Evolutionary conservation across 2,329 filamentous ascomycete genomes (phyloP), one percentile per base, ranked within the genome.

Genomic region (Colletotrichum siamense): DNA sequence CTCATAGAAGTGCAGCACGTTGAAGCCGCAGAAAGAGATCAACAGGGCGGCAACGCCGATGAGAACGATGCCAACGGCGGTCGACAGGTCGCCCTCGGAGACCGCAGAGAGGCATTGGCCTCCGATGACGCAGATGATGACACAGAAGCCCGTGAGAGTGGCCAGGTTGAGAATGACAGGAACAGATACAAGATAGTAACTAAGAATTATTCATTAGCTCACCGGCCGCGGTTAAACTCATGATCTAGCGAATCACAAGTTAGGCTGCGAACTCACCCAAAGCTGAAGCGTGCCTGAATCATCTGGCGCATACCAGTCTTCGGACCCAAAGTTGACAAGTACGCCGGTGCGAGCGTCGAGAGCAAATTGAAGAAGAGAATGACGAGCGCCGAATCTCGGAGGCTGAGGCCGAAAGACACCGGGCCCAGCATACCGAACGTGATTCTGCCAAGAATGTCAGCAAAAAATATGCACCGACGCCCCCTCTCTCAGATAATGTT

Each of bases 1-100:
- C 77, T 89, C 87, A 73, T 88, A 89, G 22, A 84, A 75, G 75
- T 89, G 86, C 49, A 90, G 81, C 4, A 84, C 80, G 76, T 82
- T 84, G 78, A 87, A 87, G 2, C 89, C 89, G 65, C 86, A 86
- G 78, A 90, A 88, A 1, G 87, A 87, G 28, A 90, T 84, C 22
- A 88, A 67, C 8, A 90, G 81, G 1, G 85, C 84, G 6, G 88
- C 79, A 6, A 90, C 72, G 3, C 84, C 85, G 52, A 89, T 86
- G 52, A 91, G 85, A 55, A 89, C 86, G 57, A 91, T 89, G 10
- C 88, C 88, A 8, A 88, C 85, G 2, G 85, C 85, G 2, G 86
- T 83, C 39, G 83, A 85, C 44, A 90, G 78, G 15, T 80, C 79
- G 1, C 83, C 82, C 22, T 82, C 78, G 9, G 82, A 82, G 30